Evolutionary conservation across 495 filamentous ascomycete genomes (phyloP).

Genomic region (Cudoniella acicularis): DNA sequence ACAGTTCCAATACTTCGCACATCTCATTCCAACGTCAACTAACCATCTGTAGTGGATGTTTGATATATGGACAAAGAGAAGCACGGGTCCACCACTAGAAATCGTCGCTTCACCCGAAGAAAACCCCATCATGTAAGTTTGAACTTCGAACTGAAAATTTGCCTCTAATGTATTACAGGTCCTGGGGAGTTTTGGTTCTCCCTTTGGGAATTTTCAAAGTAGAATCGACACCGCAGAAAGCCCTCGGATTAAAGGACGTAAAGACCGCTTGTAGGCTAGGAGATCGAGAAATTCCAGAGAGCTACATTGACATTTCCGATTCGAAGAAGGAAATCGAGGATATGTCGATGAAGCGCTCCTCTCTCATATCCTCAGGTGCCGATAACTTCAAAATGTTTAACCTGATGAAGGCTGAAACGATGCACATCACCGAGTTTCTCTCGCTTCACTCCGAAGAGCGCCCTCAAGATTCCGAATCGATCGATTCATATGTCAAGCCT

Average conservation of each 20-base stretch:
- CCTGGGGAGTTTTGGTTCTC: constrained; percentile 47
- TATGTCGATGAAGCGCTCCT: too few relatives aligned
- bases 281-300: background rate
- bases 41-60: background rate
- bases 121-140: background rate
- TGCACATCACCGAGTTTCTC: too few relatives aligned
- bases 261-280: background rate
- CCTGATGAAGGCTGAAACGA: too few relatives aligned
- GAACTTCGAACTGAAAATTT: background rate
- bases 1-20: background rate
- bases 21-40: background rate
- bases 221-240: background rate
- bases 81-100: background rate
- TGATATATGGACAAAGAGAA: background rate
- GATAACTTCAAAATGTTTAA: too few relatives aligned
- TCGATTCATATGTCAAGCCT: too few relatives aligned
- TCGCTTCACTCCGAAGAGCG: too few relatives aligned
- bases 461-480: too few relatives aligned
- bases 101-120: background rate
- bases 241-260: background rate
- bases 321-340: background rate
- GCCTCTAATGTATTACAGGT: constrained; percentile 20
- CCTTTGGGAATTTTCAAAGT: constrained; percentile 28
- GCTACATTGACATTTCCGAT: background rate
- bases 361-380: too few relatives aligned